Percentiles rank a stretch among this genome's conserved stretches.
phyloP scores from a whole-genome alignment of 352 stramenopile genomes.

The Phytophthora sp. region DNA sequence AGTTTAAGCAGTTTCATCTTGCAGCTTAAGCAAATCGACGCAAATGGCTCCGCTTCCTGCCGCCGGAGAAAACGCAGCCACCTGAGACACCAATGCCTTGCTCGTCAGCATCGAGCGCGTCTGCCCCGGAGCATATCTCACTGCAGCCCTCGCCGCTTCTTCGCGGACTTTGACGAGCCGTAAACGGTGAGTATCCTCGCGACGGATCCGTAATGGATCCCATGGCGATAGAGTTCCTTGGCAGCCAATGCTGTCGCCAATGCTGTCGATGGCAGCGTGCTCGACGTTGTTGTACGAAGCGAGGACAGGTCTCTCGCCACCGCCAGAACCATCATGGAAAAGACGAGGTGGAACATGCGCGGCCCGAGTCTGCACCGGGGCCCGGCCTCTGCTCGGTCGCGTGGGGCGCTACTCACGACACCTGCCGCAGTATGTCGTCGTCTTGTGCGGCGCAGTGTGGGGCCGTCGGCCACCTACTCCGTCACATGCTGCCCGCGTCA shows the following conservation, averaged over 20 bases:
- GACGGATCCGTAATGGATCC: not conserved
- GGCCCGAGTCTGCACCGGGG: conserved; percentile 10
- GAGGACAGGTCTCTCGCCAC: not conserved
- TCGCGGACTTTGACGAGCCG: not conserved
- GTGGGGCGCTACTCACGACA: conserved; percentile 7
- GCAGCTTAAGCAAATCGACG: too few relatives aligned
- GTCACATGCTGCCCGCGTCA: conserved; percentile 15
- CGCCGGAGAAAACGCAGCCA: too few relatives aligned
- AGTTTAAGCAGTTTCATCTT: too few relatives aligned
- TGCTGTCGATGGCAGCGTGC: not conserved
- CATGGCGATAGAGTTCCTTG: not conserved
- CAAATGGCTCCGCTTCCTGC: conserved; percentile 16
- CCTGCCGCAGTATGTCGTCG: conserved; percentile 6
- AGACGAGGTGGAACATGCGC: conserved; percentile 2
- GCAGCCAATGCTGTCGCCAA: not conserved
- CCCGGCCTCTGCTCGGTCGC: conserved; percentile 11
- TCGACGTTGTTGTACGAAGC: not conserved
- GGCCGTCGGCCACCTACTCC: not conserved
- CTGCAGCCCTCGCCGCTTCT: too few relatives aligned
- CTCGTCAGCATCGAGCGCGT: not conserved
- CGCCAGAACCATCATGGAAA: conserved; percentile 6
- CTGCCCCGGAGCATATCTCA: not conserved
- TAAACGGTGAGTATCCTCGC: too few relatives aligned
- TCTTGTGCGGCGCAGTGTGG: conserved; percentile 4
- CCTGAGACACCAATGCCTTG: not conserved